Evolutionary conservation across 2,329 filamentous ascomycete species (phyloP).

Genomic region (Zymoseptoria crescenta): DNA sequence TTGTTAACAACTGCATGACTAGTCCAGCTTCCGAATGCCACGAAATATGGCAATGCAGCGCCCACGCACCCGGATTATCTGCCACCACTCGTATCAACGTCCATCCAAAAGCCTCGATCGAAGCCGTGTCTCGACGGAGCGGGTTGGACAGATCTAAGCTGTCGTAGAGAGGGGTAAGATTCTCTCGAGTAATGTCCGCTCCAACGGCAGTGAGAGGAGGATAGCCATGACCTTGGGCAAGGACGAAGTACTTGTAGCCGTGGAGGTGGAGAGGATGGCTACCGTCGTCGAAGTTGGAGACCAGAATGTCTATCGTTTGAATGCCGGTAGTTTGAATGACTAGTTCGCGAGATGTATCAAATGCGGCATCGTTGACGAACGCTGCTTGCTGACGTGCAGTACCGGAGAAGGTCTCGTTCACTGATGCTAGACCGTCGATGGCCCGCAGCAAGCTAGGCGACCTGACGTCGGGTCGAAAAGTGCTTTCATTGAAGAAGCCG

Average conservation of each 20-base stretch:
- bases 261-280: slow-evolving; percentile 31
- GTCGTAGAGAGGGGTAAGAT: slow-evolving; percentile 25
- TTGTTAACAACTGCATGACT: slow-evolving; percentile 51
- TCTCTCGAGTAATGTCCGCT: slow-evolving; percentile 19
- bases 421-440: slow-evolving; percentile 37
- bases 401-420: slow-evolving; percentile 23
- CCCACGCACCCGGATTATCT: slow-evolving; percentile 53
- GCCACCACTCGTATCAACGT: slow-evolving; percentile 47
- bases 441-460: slow-evolving; percentile 46
- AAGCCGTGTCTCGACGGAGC: slow-evolving; percentile 46
- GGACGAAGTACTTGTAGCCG: slow-evolving; percentile 32
- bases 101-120: slow-evolving; percentile 49
- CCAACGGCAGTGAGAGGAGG: slow-evolving; percentile 8
- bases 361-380: slow-evolving; percentile 15
- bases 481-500: slow-evolving; percentile 51
- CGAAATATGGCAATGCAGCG: slow-evolving; percentile 51
- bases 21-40: slow-evolving; percentile 54
- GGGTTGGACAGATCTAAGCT: slow-evolving; percentile 35
- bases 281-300: slow-evolving; percentile 32
- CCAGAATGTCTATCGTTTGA: slow-evolving; percentile 28
- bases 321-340: slow-evolving; percentile 32
- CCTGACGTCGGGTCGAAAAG: slow-evolving; percentile 43
- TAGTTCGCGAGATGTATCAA: slow-evolving; percentile 21
- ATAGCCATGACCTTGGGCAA: slow-evolving; percentile 30
- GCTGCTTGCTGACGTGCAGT: background rate